Evolutionary conservation across 306 rosid species (phyloP).

Genomic region (Lathyrus oleraceus): DNA sequence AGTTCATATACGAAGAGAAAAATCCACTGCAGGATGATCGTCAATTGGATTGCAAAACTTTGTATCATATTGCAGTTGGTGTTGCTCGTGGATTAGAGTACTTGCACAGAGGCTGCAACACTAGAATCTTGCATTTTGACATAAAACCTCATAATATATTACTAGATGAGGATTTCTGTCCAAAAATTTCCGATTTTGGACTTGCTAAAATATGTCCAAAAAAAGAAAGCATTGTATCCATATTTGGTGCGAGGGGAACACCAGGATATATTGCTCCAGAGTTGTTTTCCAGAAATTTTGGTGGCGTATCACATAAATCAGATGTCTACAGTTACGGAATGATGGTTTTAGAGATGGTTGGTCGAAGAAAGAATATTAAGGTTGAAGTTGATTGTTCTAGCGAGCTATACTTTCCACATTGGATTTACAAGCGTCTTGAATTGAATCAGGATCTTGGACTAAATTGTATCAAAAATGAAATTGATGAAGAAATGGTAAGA

Average conservation of each 20-base stretch:
- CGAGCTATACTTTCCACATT: constrained; percentile 44
- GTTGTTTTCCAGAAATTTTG: constrained; percentile 37
- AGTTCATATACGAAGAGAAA: constrained; percentile 28
- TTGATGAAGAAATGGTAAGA: constrained; percentile 23
- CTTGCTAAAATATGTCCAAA: constrained; percentile 43
- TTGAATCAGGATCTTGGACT: constrained; percentile 31
- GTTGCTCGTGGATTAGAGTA: constrained; percentile 43
- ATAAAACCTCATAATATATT: constrained; percentile 29
- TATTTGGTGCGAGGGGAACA: constrained; percentile 33
- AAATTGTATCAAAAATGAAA: constrained; percentile 3
- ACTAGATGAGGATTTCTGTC: constrained; percentile 37
- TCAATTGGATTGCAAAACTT: constrained; percentile 25
- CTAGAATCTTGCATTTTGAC: constrained; percentile 40
- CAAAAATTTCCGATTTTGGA: constrained; percentile 50
- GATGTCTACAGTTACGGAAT: constrained; percentile 50
- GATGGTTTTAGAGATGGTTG: constrained; percentile 44
- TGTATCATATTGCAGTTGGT: constrained; percentile 32
- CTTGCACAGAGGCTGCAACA: constrained; percentile 40
- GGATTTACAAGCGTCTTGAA: constrained; percentile 41
- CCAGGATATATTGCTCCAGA: constrained; percentile 34
- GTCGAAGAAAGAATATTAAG: constrained; percentile 27
- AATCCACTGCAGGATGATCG: not conserved
- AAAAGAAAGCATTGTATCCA: constrained; percentile 36
- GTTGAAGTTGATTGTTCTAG: constrained; percentile 15
- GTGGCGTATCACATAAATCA: constrained; percentile 40